Evolutionary conservation across 1,284 basidiomycete genomes (phyloP).

Genomic region (Ceratobasidium sp.): DNA sequence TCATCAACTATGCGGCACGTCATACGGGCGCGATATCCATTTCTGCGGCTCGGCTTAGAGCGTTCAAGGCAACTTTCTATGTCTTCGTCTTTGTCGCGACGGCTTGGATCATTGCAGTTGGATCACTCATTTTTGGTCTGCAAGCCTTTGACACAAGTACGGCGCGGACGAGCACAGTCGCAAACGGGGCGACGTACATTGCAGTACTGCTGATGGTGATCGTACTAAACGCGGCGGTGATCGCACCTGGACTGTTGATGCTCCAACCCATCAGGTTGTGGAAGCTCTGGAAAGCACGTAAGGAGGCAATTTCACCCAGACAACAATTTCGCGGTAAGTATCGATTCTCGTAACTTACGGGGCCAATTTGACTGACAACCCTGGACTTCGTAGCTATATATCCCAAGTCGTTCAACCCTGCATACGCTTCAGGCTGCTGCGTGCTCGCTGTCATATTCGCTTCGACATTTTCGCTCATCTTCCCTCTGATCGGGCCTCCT

Average conservation of each 20-base stretch:
- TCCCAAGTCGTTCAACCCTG: slow-evolving; percentile 77
- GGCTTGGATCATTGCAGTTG: slow-evolving; percentile 74
- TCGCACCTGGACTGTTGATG: slow-evolving; percentile 76
- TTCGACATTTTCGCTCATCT: slow-evolving; percentile 77
- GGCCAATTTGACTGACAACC: neutral
- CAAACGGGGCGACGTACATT: slow-evolving; percentile 79
- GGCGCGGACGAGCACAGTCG: slow-evolving; percentile 60
- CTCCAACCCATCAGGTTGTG: slow-evolving; percentile 76
- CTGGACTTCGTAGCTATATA: slow-evolving; percentile 69
- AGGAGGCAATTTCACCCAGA: slow-evolving; percentile 75
- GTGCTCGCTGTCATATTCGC: slow-evolving; percentile 78
- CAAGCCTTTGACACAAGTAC: slow-evolving; percentile 64
- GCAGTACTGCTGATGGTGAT: slow-evolving; percentile 72
- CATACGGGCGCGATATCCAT: slow-evolving; percentile 72
- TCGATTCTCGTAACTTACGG: neutral
- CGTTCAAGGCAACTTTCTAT: slow-evolving; percentile 77
- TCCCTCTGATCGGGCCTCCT: slow-evolving; percentile 80
- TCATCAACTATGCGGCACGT: slow-evolving; percentile 67
- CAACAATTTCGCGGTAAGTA: slow-evolving; percentile 79
- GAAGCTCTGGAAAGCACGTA: slow-evolving; percentile 67
- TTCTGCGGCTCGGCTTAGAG: slow-evolving; percentile 69
- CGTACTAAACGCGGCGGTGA: slow-evolving; percentile 75
- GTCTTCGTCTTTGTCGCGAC: slow-evolving; percentile 68
- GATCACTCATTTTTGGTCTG: slow-evolving; percentile 75
- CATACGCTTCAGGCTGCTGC: slow-evolving; percentile 73